These are phyloP conservation scores for Apiotrichum gamsii DNA, from an alignment of 1,284 basidiomycete species.

Conservation along the genomic window DNA sequence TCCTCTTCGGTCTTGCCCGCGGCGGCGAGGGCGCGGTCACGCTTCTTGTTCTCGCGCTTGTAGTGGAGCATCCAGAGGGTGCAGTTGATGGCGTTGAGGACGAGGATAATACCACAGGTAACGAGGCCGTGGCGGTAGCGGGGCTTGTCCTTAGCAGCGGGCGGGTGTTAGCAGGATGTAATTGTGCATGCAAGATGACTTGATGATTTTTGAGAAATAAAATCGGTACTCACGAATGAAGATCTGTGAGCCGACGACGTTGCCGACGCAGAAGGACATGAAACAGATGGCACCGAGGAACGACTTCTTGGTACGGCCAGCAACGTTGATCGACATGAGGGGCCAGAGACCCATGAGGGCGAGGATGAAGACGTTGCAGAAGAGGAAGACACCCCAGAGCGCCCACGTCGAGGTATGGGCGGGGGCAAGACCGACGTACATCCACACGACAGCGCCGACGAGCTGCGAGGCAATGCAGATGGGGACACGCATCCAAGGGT, in stretches of 20 bases:
- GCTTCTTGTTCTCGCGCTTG: constrained; percentile 16
- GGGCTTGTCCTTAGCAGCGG: constrained; percentile 19
- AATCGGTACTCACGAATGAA: constrained; percentile 15
- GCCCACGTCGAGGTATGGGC: constrained; percentile 17
- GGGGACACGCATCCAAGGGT: constrained; percentile 17
- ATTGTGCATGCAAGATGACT: neutral
- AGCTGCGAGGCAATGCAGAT: constrained; percentile 16
- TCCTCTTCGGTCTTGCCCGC: constrained; percentile 22
- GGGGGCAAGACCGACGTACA: constrained; percentile 22
- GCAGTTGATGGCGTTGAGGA: constrained; percentile 14
- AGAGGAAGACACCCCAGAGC: constrained; percentile 23
- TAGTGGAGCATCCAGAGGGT: constrained; percentile 25
- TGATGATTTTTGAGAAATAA: too few relatives aligned
- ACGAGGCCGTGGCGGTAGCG: constrained; percentile 19
- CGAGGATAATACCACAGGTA: constrained; percentile 21
- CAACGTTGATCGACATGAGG: constrained; percentile 28
- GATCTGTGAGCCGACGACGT: constrained; percentile 25
- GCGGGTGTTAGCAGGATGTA: neutral
- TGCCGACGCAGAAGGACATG: constrained; percentile 31
- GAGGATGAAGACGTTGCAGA: constrained; percentile 16
- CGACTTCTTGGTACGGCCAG: constrained; percentile 33
- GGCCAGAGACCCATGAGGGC: constrained; percentile 31
- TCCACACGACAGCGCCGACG: constrained; percentile 17
- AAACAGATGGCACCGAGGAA: constrained; percentile 15
- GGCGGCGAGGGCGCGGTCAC: constrained; percentile 18